phyloP scores from a whole-genome alignment of 225 moss, liverwort and hornwort species.

The Straminergon stramineum region DNA sequence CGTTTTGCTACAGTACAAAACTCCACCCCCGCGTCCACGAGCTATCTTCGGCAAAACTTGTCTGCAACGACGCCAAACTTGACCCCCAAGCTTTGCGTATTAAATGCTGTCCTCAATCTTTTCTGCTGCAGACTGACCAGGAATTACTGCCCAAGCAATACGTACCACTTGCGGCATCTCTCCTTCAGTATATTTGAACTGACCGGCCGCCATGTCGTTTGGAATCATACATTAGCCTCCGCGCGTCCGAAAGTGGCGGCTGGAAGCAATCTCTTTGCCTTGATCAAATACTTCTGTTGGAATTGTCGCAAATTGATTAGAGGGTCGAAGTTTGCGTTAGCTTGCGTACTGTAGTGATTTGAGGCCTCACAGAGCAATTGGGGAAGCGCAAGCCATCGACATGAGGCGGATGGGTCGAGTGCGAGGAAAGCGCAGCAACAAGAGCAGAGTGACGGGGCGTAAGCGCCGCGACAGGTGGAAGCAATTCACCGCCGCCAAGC shows the following conservation, averaged over 20 bases:
- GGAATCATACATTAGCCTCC: not conserved
- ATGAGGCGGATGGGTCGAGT: slow-evolving; percentile 28
- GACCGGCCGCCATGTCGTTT: not conserved
- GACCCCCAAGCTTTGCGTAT: not conserved
- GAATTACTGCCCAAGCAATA: not conserved
- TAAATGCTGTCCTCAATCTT: not conserved
- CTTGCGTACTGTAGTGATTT: too few relatives aligned
- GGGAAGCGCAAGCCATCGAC: not conserved
- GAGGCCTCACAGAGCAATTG: not conserved
- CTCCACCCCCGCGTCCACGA: not conserved
- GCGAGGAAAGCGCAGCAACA: slow-evolving; percentile 18
- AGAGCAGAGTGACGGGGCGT: slow-evolving; percentile 2
- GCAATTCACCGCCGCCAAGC: not conserved
- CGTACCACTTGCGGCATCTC: not conserved
- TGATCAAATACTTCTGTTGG: not conserved
- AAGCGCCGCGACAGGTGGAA: not conserved
- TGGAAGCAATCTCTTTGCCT: not conserved
- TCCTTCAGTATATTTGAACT: not conserved
- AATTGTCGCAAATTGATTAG: not conserved
- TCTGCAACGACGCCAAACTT: not conserved
- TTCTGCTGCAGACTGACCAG: not conserved
- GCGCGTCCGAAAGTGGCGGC: not conserved
- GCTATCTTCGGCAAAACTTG: not conserved
- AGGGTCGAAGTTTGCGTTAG: not conserved
- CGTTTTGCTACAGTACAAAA: not conserved